phyloP scores from a whole-genome alignment of 345 rosid species.

The Luvunga scandens region DNA sequence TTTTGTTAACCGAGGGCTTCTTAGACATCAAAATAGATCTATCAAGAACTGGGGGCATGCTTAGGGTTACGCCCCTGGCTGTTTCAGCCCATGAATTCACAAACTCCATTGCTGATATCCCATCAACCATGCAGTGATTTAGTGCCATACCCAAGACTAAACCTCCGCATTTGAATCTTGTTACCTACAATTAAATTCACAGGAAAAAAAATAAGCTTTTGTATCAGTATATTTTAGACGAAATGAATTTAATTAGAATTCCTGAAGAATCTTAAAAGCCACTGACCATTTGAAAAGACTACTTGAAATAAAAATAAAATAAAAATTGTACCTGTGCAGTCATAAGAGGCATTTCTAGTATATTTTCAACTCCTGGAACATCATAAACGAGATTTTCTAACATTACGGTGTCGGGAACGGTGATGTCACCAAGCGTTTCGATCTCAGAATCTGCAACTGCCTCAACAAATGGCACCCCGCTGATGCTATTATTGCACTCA shows the following conservation, averaged over 20 bases:
- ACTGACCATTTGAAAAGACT: not conserved
- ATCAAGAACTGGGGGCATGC: constrained; percentile 10
- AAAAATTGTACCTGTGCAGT: constrained; percentile 7
- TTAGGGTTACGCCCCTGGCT: constrained; percentile 18
- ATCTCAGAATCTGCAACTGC: constrained; percentile 19
- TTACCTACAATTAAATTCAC: constrained; percentile 19
- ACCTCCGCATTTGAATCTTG: constrained; percentile 26
- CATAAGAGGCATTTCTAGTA: not conserved
- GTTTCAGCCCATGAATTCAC: constrained; percentile 29
- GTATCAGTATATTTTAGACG: not conserved
- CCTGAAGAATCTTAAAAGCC: not conserved
- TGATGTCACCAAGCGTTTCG: constrained; percentile 23
- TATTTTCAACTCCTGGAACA: constrained; percentile 7
- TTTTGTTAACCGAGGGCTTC: constrained; percentile 2
- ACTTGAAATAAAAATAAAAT: too few relatives aligned
- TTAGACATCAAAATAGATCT: constrained; percentile 13
- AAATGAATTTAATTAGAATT: not conserved
- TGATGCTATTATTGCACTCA: constrained; percentile 17
- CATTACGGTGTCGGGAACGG: constrained; percentile 15
- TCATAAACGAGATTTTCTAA: constrained; percentile 18
- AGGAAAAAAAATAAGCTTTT: not conserved
- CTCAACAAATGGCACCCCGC: constrained; percentile 26
- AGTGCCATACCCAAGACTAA: constrained; percentile 18
- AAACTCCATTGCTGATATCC: constrained; percentile 21
- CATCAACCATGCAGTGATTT: constrained; percentile 25